Conservation (phyloP, 2,329 filamentous ascomycete species). For the Phialocephala sp. region DNA sequence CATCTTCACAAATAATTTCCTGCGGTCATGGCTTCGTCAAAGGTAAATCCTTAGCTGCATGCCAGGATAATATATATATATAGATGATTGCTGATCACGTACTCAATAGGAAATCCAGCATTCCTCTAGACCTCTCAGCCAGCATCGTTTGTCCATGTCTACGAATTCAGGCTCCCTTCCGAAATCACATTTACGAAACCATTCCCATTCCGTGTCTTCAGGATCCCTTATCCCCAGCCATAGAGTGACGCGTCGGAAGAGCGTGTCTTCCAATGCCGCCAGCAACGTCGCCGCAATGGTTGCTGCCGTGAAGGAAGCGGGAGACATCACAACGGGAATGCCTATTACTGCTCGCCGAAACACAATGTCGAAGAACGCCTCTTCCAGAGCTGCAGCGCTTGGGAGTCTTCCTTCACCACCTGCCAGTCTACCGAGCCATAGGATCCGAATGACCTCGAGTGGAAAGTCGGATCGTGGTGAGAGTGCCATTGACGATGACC, state of each 20-base stretch:
- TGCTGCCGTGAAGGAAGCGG: slow-evolving; percentile 70
- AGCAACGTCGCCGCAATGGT: slow-evolving; percentile 78
- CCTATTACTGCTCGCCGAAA: slow-evolving; percentile 69
- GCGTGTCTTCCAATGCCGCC: slow-evolving; percentile 77
- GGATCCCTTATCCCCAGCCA: slow-evolving; percentile 80
- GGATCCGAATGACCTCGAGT: slow-evolving; percentile 53
- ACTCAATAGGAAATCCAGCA: slow-evolving; percentile 64
- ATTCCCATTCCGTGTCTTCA: slow-evolving; percentile 81
- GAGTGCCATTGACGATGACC: slow-evolving; percentile 73
- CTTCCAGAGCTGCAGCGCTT: slow-evolving; percentile 57
- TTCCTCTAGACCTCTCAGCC: slow-evolving; percentile 70
- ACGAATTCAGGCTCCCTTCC: slow-evolving; percentile 63
- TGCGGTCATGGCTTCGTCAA: slow-evolving; percentile 64
- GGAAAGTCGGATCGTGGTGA: slow-evolving; percentile 58
- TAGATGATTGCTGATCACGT: slow-evolving; percentile 42
- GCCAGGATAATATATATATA: slow-evolving; percentile 40
- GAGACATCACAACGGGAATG: slow-evolving; percentile 60
- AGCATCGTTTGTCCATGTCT: slow-evolving; percentile 65
- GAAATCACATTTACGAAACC: slow-evolving; percentile 60
- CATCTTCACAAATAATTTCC: slow-evolving; percentile 42
- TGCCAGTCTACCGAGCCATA: slow-evolving; percentile 68
- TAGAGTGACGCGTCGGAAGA: slow-evolving; percentile 91
- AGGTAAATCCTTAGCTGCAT: slow-evolving; percentile 52
- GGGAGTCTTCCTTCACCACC: slow-evolving; percentile 68
- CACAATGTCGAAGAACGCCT: slow-evolving; percentile 69